Base-by-base conservation (phyloP, 805 yeast genomes). In the Suhomyces kilbournensis region DNA sequence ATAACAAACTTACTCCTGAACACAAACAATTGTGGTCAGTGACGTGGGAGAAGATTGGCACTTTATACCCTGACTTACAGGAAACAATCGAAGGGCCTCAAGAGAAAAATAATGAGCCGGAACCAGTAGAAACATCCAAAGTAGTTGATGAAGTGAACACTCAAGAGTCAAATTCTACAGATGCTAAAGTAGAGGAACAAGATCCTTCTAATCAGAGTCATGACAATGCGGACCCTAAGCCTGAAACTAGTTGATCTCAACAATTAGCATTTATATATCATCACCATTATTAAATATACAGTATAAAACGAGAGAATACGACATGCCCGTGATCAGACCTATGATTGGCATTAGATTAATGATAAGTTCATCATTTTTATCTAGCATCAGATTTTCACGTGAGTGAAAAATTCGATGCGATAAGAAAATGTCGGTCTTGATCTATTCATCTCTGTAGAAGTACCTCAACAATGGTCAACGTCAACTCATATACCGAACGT, bases 401-500 rank as follows among this genome's bases (percentile, higher is more conserved):
- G 28, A 38, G 22, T 17, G 43, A 39, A 23, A 26, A 43, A 46
- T 19, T 12, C 22, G 17, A 17, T 9, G 35, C 34, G 44, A 44
- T 44, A 38, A 47, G 46, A 44, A 47, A 38, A 19, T 19, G 23
- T 17, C 9, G 20, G 9, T 19, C 23, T 38, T 19, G 25, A 39
- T 39, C 22, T 14, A 19, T n/a, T 39, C 44, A 39, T 32, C 17
- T n/a, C 35, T n/a, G 1, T 3, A 22, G 19, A 44, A 7, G 17
- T 42, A 20, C 22, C 5, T 4, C 17, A 15, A 46, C 22, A 20
- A 66, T 67, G 69, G 65, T 62, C 7, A 61, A 52, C 45, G 49
- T 58, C 14, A 46, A 64, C 46, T 51, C 88, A 2, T 93, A 89
- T 68, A 71, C 82, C 15, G 75, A 79, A 53, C 83, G 98, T 70